A percentile compares a stretch with the other conserved stretches of the same genome.
Conservation (phyloP, 208 protist species). For the Acanthamoeba royreba region DNA sequence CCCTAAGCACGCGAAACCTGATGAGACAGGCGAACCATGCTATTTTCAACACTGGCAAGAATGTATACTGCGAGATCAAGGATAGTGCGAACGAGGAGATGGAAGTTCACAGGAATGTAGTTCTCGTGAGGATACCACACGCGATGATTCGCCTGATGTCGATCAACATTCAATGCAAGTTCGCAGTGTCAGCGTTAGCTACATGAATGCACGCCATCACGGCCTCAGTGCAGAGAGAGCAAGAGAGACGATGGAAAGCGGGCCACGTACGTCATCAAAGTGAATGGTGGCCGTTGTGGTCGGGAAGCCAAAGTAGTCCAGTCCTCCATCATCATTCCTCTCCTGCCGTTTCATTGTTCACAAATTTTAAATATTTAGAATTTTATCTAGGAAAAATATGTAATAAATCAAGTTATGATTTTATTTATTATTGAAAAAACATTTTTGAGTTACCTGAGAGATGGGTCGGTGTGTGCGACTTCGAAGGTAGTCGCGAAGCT, state of each 20-base stretch:
- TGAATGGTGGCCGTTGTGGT: background rate
- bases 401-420: no score
- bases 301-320: constrained; percentile 38
- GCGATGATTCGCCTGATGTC: background rate
- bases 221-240: no score
- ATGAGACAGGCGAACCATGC: no score
- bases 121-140: constrained; percentile 33
- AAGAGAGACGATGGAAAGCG: no score
- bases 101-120: background rate
- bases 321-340: background rate
- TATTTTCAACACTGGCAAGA: background rate
- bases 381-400: no score
- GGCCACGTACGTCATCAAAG: constrained; percentile 10
- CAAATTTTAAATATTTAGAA: no score
- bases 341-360: no score
- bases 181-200: background rate
- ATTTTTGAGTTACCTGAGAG: no score
- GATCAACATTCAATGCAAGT: background rate
- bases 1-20: background rate
- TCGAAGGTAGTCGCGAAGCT: no score
- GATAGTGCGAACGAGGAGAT: background rate
- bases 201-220: background rate
- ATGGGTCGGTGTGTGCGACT: no score
- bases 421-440: no score
- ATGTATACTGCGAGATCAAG: background rate